Evolutionary conservation across 2,329 filamentous ascomycete species (phyloP).

Genomic region (Cytospora piceae): DNA sequence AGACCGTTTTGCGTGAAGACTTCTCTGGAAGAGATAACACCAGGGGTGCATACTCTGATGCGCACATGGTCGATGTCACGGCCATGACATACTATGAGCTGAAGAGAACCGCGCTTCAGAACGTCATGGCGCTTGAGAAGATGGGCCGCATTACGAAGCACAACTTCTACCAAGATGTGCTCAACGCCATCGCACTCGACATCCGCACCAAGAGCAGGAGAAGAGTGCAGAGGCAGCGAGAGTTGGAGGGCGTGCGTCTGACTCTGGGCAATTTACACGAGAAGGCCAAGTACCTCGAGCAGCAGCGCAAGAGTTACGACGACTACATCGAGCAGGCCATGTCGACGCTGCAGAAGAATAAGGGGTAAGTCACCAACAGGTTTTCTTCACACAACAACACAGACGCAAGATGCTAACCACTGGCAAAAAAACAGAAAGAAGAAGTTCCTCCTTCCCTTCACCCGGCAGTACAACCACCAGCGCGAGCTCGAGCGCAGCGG

Average conservation of each 20-base stretch:
- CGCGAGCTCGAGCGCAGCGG: constrained; percentile 90
- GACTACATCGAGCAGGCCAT: constrained; percentile 99
- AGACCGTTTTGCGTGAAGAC: constrained; percentile 79
- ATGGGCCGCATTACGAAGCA: constrained; percentile 84
- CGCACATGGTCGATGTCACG: constrained; percentile 86
- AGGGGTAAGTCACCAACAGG: constrained; percentile 62
- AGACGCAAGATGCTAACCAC: constrained; percentile 33
- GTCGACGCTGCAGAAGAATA: constrained; percentile 95
- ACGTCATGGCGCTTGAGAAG: constrained; percentile 87
- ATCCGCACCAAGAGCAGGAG: constrained; percentile 96
- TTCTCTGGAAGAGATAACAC: constrained; percentile 69
- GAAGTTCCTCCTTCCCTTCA: constrained; percentile 92
- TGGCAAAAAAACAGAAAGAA: constrained; percentile 66
- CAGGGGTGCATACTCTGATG: constrained; percentile 86
- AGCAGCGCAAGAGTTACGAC: constrained; percentile 96
- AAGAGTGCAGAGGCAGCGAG: constrained; percentile 86
- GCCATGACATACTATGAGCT: constrained; percentile 88
- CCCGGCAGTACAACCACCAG: constrained; percentile 98
- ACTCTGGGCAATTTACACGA: constrained; percentile 77
- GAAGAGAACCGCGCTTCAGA: constrained; percentile 91
- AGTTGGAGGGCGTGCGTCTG: constrained; percentile 80
- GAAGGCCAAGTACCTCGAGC: constrained; percentile 90
- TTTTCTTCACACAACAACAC: not conserved
- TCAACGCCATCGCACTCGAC: constrained; percentile 95
- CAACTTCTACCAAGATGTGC: constrained; percentile 96